These are phyloP conservation scores for Allomyces javanicus DNA, from an alignment of 192 early-diverging fungal genomes.

Conservation along the genomic window DNA sequence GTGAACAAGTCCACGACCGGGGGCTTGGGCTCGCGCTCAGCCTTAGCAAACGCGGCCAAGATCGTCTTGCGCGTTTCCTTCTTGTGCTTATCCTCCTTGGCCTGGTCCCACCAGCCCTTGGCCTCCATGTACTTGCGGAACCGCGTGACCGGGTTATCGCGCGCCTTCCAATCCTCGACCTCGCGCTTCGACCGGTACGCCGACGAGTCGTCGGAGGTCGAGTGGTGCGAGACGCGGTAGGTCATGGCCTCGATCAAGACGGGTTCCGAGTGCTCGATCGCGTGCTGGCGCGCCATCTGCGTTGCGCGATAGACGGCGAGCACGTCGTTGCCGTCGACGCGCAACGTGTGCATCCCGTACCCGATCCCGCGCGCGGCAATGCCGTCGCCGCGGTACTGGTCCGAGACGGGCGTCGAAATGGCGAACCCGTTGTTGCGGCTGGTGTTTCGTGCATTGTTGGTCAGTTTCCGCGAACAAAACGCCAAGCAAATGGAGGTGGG, in stretches of 20 bases:
- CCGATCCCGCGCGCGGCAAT: slow-evolving; percentile 86
- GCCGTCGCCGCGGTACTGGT: slow-evolving; percentile 96
- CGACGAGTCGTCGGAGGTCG: slow-evolving; percentile 91
- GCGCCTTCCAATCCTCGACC: slow-evolving; percentile 66
- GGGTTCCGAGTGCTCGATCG: slow-evolving; percentile 61
- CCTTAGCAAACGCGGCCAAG: slow-evolving; percentile 58
- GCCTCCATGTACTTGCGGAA: slow-evolving; percentile 76
- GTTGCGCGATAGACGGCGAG: slow-evolving; percentile 94
- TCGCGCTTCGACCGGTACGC: slow-evolving; percentile 86
- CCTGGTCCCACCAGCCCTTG: slow-evolving; percentile 65
- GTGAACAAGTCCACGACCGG: slow-evolving; percentile 62
- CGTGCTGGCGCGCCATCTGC: slow-evolving; percentile 59
- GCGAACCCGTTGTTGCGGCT: slow-evolving; percentile 98
- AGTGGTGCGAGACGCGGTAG: slow-evolving; percentile 93
- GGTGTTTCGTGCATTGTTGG: slow-evolving; percentile 1
- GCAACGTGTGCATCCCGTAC: slow-evolving; percentile 91
- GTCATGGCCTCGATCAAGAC: slow-evolving; percentile 95
- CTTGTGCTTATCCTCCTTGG: slow-evolving; percentile 42
- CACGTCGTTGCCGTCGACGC: slow-evolving; percentile 95
- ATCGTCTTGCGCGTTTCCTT: slow-evolving; percentile 47
- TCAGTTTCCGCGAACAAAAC: background rate
- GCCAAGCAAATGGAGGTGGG: background rate
- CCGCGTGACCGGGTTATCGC: slow-evolving; percentile 74
- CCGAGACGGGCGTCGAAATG: slow-evolving; percentile 82
- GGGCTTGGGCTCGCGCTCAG: slow-evolving; percentile 80